These are phyloP conservation scores for Sporothrix variecibatus DNA, from an alignment of 2,329 filamentous ascomycete species.

Conservation along the genomic window DNA sequence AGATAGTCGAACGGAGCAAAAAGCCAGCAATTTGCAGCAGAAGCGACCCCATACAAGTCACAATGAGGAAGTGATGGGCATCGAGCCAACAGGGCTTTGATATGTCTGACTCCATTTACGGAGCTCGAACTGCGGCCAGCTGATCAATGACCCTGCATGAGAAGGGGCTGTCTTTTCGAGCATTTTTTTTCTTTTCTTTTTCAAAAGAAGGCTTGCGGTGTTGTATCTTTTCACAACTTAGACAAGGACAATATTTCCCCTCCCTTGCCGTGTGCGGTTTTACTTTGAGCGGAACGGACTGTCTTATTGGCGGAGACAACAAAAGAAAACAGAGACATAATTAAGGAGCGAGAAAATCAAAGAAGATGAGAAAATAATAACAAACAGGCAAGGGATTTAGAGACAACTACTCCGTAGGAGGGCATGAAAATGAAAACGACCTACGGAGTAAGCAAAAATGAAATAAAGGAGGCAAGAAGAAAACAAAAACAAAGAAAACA, in stretches of 20 bases:
- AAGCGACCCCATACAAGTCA: constrained; percentile 10
- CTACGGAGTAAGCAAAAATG: neutral
- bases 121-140: neutral
- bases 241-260: neutral
- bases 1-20: constrained; percentile 1
- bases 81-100: neutral
- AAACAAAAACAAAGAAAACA: neutral
- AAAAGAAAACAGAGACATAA: neutral
- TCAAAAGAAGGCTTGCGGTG: neutral
- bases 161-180: neutral
- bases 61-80: constrained; percentile 14
- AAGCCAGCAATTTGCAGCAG: neutral
- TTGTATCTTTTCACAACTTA: neutral
- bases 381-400: neutral
- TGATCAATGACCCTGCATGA: constrained; percentile 11
- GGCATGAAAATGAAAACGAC: neutral
- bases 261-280: neutral
- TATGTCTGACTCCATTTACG: neutral
- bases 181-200: neutral
- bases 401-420: neutral
- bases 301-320: neutral
- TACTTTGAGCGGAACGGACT: neutral
- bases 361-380: neutral
- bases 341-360: neutral
- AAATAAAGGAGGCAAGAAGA: neutral